A percentile compares a stretch with the other conserved stretches of the same genome.
phyloP scores from a whole-genome alignment of 441 rosid species.

The Rhodomyrtus psidioides region DNA sequence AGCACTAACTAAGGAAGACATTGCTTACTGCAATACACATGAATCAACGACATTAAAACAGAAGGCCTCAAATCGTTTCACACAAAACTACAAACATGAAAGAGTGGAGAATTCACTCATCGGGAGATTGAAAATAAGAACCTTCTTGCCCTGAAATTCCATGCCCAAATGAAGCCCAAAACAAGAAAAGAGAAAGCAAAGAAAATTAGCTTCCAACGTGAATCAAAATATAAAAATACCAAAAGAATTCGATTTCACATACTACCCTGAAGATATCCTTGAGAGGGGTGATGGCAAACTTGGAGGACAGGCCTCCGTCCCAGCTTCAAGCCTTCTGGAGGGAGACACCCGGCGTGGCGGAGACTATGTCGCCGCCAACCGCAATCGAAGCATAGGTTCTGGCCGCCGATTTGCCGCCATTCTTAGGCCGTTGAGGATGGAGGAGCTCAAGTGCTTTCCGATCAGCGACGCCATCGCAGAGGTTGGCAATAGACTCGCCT shows the following conservation, averaged over 20 bases:
- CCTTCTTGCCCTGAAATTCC: conserved; percentile 77
- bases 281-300: conserved; percentile 63
- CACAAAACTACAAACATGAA: neutral
- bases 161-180: neutral
- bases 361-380: conserved; percentile 56
- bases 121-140: conserved; percentile 86
- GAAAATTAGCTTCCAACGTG: neutral
- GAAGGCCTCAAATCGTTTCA: neutral
- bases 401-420: conserved; percentile 2
- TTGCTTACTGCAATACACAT: neutral
- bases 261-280: conserved; percentile 21
- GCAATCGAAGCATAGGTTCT: conserved; percentile 55
- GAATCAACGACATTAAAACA: neutral
- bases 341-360: conserved; percentile 54
- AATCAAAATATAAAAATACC: no score
- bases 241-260: no score
- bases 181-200: neutral
- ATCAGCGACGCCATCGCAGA: neutral
- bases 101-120: conserved; percentile 32
- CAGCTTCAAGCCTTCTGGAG: conserved; percentile 83
- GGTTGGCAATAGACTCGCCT: neutral
- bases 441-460: conserved; percentile 26
- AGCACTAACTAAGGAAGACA: neutral
- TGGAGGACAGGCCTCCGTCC: conserved; percentile 90
- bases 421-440: conserved; percentile 18